phyloP scores from a whole-genome alignment of 1,284 basidiomycete species.

The Polyporus tsugae region DNA sequence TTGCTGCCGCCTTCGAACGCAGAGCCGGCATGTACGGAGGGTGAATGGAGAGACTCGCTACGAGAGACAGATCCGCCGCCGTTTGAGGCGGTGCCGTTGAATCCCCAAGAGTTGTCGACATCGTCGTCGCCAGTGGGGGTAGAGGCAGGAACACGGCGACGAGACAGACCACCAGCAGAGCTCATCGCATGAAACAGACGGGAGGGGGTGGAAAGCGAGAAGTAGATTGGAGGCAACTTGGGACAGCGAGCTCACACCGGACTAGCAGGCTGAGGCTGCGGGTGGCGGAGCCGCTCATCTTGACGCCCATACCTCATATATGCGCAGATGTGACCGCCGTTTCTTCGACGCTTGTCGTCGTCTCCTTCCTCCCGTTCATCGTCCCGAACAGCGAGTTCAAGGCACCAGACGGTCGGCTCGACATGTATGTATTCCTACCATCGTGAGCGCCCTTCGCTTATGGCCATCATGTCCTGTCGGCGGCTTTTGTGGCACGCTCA shows the following conservation, averaged over 20 bases:
- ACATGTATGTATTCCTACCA: neutral
- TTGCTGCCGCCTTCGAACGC: constrained; percentile 85
- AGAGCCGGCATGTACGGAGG: constrained; percentile 67
- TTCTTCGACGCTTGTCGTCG: constrained; percentile 2
- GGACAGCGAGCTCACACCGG: constrained; percentile 10
- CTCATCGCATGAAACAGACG: constrained; percentile 45
- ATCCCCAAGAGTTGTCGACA: constrained; percentile 41
- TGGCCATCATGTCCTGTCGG: neutral
- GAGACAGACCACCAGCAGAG: constrained; percentile 56
- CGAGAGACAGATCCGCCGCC: constrained; percentile 44
- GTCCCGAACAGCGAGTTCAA: constrained; percentile 21
- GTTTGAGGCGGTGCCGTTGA: constrained; percentile 40
- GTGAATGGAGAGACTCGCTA: constrained; percentile 32
- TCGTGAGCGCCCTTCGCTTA: constrained; percentile 8
- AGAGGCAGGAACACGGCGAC: constrained; percentile 56
- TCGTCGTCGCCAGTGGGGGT: constrained; percentile 47
- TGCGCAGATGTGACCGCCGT: constrained; percentile 4
- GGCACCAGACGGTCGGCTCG: neutral
- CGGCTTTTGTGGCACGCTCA: constrained; percentile 7
- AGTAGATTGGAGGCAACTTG: constrained; percentile 9
- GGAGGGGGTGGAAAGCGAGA: constrained; percentile 13
- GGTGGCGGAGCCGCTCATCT: constrained; percentile 1
- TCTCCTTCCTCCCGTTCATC: constrained; percentile 7
- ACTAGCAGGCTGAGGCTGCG: constrained; percentile 7
- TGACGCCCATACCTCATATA: constrained; percentile 21